Conservation (phyloP, 108 stramenopile species). For the Skeletonema potamos region DNA sequence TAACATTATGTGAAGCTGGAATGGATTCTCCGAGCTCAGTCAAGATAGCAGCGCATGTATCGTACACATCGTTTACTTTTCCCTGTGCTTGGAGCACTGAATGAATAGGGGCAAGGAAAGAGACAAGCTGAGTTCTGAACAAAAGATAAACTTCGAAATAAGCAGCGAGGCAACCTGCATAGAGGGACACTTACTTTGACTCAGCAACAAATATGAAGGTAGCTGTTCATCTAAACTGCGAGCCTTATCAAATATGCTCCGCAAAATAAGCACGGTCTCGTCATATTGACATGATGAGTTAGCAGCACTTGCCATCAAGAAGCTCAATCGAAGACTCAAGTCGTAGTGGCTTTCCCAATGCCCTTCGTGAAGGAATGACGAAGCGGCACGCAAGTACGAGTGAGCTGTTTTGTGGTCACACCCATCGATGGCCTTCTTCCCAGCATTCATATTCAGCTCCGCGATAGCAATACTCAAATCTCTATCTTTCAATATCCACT, state of each 20-base stretch:
- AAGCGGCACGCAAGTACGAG: background rate
- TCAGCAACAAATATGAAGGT: conserved; percentile 7
- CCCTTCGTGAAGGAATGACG: background rate
- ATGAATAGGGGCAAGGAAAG: background rate
- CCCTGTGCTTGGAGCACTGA: background rate
- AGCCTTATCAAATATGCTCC: conserved; percentile 1
- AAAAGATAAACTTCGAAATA: background rate
- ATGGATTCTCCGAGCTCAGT: background rate
- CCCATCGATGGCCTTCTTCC: conserved; percentile 2
- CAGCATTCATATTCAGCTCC: conserved; percentile 22
- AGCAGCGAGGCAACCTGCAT: no score
- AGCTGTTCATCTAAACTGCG: conserved; percentile 19
- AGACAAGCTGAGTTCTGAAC: background rate
- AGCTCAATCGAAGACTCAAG: background rate
- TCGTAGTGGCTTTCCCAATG: background rate
- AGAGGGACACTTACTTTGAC: conserved; percentile 2
- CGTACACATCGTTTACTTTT: background rate
- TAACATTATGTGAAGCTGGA: background rate
- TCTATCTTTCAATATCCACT: background rate
- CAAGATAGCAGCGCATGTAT: background rate
- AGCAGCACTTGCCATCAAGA: background rate
- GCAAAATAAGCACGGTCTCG: conserved; percentile 5
- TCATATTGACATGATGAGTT: conserved; percentile 5
- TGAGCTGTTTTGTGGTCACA: background rate
- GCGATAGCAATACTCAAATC: background rate